A percentile compares a stretch with the other conserved stretches of the same genome.
These are phyloP conservation scores for Phaseolus lunatus DNA, from an alignment of 306 rosid species.

Conservation along the genomic window DNA sequence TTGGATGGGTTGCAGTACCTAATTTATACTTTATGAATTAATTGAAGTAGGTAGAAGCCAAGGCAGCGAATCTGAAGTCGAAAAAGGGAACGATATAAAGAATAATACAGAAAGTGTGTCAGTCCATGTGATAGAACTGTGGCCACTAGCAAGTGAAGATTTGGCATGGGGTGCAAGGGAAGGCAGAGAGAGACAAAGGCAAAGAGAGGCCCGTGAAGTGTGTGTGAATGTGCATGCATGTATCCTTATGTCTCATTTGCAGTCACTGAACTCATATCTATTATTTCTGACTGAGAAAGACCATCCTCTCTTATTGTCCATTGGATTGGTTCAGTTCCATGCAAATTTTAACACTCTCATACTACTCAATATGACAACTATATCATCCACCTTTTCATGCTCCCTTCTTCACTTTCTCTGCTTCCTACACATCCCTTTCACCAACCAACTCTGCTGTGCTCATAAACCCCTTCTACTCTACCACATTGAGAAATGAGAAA, in stretches of 20 bases:
- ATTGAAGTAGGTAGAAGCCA: constrained; percentile 35
- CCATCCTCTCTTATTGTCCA: constrained; percentile 41
- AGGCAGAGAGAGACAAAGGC: constrained; percentile 45
- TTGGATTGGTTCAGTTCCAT: constrained; percentile 63
- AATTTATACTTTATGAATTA: constrained; percentile 34
- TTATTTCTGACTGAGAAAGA: constrained; percentile 41
- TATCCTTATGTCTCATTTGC: constrained; percentile 43
- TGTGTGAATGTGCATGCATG: constrained; percentile 21
- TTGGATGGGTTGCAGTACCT: neutral
- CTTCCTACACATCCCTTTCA: constrained; percentile 36
- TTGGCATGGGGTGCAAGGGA: constrained; percentile 33
- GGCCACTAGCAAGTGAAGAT: constrained; percentile 41
- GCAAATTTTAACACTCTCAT: constrained; percentile 45
- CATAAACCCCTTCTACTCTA: neutral
- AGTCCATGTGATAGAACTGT: constrained; percentile 71
- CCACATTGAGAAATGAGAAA: neutral
- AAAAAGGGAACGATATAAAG: constrained; percentile 55
- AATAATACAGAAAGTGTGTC: constrained; percentile 68
- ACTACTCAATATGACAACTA: constrained; percentile 41
- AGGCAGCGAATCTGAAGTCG: constrained; percentile 34
- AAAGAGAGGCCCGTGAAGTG: constrained; percentile 71
- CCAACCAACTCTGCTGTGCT: neutral
- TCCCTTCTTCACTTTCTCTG: constrained; percentile 20
- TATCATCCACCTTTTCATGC: constrained; percentile 40
- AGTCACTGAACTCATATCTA: constrained; percentile 16